Base-by-base conservation (phyloP, 768 basidiomycete species). In the Pleurotus tuoliensis region DNA sequence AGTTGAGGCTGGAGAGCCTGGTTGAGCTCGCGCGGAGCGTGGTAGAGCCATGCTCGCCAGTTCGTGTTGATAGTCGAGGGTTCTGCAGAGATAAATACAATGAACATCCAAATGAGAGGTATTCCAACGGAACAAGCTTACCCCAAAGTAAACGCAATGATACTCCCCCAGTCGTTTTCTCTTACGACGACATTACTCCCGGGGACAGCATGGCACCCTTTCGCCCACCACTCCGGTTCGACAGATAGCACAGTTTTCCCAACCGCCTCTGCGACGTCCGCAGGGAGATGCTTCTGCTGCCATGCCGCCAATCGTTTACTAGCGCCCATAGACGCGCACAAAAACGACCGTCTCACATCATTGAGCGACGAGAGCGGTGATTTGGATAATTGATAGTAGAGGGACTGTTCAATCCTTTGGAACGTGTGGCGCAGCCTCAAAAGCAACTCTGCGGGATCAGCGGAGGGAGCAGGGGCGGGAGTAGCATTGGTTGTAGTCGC, bases 131-230 rank as follows among this genome's bases (percentile, higher is more conserved):
- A 40, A 49, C 39, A 8, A 34, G 65, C 72, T 16, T 59, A 87
- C 86, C 86, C 86, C 49, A 90, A 69, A 6, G 87, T 88, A 68
- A 86, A 89, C 5, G 88, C 84, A 60, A 90, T 90, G 47, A 91
- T 82, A 66, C 87, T 89, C 6, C 87, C 87, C 86, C 84, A 87
- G 66, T 89, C 87, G 63, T 81, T 76, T 64, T 90, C 89, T 48
- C 81, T 67, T 7, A 90, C 80, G 57, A 89, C 77, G 4, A 88
- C 75, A 63, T 81, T 84, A 6, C 83, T 79, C 3, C 82, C 81
- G n/a, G 88, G 86, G 15, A 87, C 72, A 30, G 79, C 81, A 71
- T 90, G 84, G 64, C 75, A 84, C 7, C 76, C 77, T 16, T 69
- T 70, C 13, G 64, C 67, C 86, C 86, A 89, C 88, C 88, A 91